These are phyloP conservation scores for Aspergillus pseudoviridinutans DNA, from an alignment of 2,329 filamentous ascomycete species.

Conservation along the genomic window DNA sequence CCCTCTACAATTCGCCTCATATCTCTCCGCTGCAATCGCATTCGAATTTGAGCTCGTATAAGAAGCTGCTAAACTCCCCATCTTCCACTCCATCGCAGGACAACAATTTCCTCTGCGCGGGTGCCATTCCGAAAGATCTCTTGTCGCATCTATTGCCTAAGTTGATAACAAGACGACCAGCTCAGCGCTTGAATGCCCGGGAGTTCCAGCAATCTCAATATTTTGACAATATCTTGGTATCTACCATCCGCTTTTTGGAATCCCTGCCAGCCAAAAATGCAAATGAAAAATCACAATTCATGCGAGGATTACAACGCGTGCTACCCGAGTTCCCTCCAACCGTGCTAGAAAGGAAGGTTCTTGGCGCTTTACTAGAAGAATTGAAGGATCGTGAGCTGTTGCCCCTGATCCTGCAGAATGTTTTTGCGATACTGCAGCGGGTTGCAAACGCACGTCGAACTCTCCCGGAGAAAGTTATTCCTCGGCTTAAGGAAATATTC, in stretches of 20 bases:
- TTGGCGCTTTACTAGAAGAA: slow-evolving; percentile 86
- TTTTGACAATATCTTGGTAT: slow-evolving; percentile 95
- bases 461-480: slow-evolving; percentile 83
- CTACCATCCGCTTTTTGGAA: slow-evolving; percentile 92
- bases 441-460: slow-evolving; percentile 72
- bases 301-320: slow-evolving; percentile 82
- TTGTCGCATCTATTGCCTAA: slow-evolving; percentile 71
- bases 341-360: slow-evolving; percentile 89
- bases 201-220: slow-evolving; percentile 95
- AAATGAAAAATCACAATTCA: slow-evolving; percentile 85
- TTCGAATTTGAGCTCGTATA: slow-evolving; percentile 77
- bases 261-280: slow-evolving; percentile 86
- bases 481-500: slow-evolving; percentile 79
- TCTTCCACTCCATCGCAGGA: slow-evolving; percentile 71
- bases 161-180: slow-evolving; percentile 81
- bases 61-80: slow-evolving; percentile 73
- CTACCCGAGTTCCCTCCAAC: slow-evolving; percentile 88
- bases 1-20: slow-evolving; percentile 94
- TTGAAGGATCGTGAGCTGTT: slow-evolving; percentile 87
- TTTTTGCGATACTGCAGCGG: slow-evolving; percentile 82
- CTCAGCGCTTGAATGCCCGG: slow-evolving; percentile 78
- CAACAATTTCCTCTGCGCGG: slow-evolving; percentile 81
- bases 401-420: slow-evolving; percentile 79
- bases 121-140: slow-evolving; percentile 75
- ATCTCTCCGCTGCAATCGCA: slow-evolving; percentile 78